phyloP scores from a whole-genome alignment of 2,329 filamentous ascomycete genomes.

The Beauveria pseudobassiana region DNA sequence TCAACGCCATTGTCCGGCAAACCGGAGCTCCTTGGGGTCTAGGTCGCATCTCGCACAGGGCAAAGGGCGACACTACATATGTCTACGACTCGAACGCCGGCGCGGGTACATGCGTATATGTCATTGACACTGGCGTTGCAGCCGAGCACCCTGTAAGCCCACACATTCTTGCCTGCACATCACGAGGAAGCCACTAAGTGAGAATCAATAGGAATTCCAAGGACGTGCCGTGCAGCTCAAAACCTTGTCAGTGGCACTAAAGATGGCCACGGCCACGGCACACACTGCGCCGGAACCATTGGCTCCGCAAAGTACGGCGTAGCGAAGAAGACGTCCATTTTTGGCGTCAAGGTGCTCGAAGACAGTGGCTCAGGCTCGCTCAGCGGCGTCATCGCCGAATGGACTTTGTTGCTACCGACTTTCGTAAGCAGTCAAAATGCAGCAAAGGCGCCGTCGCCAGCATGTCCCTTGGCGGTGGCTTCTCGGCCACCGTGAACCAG shows the following conservation, averaged over 20 bases:
- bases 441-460: conserved; percentile 41
- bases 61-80: conserved; percentile 20
- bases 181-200: not conserved
- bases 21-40: conserved; percentile 30
- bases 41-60: conserved; percentile 25
- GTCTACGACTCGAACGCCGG: conserved; percentile 28
- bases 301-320: conserved; percentile 21
- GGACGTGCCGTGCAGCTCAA: conserved; percentile 19
- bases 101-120: conserved; percentile 30
- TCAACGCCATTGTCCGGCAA: conserved; percentile 22
- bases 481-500: conserved; percentile 37
- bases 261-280: conserved; percentile 30
- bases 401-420: conserved; percentile 25
- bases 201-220: conserved; percentile 16
- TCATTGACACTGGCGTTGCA: conserved; percentile 36
- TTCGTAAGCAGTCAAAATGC: conserved; percentile 17
- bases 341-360: conserved; percentile 36
- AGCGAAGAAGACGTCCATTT: conserved; percentile 32
- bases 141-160: conserved; percentile 23
- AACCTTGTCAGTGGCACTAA: conserved; percentile 15
- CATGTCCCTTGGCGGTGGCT: conserved; percentile 45
- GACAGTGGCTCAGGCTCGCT: conserved; percentile 25
- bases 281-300: conserved; percentile 22
- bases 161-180: conserved; percentile 4
- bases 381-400: conserved; percentile 32